phyloP scores from a whole-genome alignment of 495 filamentous ascomycete species.

The Neurospora tetrasperma region DNA sequence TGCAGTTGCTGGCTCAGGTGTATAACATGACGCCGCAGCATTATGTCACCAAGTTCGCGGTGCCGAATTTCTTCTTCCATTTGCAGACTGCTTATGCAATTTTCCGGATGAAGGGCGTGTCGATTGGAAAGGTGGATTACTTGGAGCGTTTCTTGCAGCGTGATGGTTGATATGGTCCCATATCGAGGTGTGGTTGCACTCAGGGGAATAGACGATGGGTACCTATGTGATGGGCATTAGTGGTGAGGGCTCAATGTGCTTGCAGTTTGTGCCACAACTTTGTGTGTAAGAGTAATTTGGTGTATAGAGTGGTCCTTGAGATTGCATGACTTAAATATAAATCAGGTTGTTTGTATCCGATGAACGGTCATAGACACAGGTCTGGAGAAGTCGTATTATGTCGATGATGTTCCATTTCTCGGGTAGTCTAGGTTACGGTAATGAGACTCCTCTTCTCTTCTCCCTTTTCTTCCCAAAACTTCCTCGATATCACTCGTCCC shows the following conservation, averaged over 20 bases:
- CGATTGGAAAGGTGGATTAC: constrained; percentile 46
- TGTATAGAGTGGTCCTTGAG: not conserved
- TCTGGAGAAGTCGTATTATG: not conserved
- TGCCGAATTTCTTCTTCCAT: constrained; percentile 39
- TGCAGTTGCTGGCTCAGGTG: constrained; percentile 17
- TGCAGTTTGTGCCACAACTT: not conserved
- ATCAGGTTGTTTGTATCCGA: not conserved
- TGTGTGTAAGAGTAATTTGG: not conserved
- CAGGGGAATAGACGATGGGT: not conserved
- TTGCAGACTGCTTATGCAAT: constrained; percentile 44
- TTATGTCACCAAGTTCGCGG: constrained; percentile 28
- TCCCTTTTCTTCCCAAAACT: not conserved
- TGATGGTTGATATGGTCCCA: not conserved
- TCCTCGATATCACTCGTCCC: not conserved
- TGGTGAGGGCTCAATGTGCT: not conserved
- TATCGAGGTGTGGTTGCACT: not conserved
- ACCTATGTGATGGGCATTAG: not conserved
- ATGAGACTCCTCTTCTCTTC: not conserved
- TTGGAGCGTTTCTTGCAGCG: constrained; percentile 20
- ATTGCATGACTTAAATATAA: not conserved
- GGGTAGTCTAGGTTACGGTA: not conserved
- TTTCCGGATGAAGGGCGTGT: constrained; percentile 45
- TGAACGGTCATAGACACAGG: not conserved
- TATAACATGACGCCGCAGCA: constrained; percentile 9
- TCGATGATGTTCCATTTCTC: not conserved